A percentile compares a stretch with the other conserved stretches of the same genome.
phyloP scores from a whole-genome alignment of 805 yeast species.

The Candida parachauliodes region DNA sequence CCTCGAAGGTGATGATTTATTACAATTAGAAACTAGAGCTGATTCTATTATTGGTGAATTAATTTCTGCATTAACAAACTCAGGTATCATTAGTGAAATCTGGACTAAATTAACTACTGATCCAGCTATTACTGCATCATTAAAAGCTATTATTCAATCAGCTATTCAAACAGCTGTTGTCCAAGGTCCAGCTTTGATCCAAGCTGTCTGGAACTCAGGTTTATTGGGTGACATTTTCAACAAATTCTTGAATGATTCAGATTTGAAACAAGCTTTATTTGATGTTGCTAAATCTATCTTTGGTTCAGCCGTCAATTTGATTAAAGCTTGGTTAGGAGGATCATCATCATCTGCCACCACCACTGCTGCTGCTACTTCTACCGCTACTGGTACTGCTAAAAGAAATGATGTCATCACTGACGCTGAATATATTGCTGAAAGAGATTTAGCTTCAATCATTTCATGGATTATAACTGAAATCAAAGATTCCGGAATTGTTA shows the following conservation, averaged over 20 bases:
- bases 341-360: conserved; percentile 15
- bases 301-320: conserved; percentile 27
- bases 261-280: conserved; percentile 31
- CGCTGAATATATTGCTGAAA: conserved; percentile 31
- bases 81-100: conserved; percentile 37
- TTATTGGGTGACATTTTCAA: conserved; percentile 30
- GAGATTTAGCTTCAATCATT: conserved; percentile 31
- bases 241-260: conserved; percentile 27
- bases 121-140: conserved; percentile 22
- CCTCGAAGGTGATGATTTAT: conserved; percentile 22
- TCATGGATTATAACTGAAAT: conserved; percentile 25
- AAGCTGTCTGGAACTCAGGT: conserved; percentile 41
- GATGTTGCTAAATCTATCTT: conserved; percentile 31
- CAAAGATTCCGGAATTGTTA: conserved; percentile 33
- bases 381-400: conserved; percentile 14
- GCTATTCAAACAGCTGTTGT: conserved; percentile 32
- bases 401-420: conserved; percentile 11
- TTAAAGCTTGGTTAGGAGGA: conserved; percentile 11
- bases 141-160: conserved; percentile 25
- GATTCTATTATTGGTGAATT: conserved; percentile 33
- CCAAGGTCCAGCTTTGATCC: conserved; percentile 39
- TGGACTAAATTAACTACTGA: conserved; percentile 33
- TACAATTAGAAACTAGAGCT: conserved; percentile 31
- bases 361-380: conserved; percentile 12
- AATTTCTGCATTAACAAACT: conserved; percentile 31